These are phyloP conservation scores for Miscanthus sacchariflorus DNA, from an alignment of 202 grass and related monocot genomes.

Conservation along the genomic window DNA sequence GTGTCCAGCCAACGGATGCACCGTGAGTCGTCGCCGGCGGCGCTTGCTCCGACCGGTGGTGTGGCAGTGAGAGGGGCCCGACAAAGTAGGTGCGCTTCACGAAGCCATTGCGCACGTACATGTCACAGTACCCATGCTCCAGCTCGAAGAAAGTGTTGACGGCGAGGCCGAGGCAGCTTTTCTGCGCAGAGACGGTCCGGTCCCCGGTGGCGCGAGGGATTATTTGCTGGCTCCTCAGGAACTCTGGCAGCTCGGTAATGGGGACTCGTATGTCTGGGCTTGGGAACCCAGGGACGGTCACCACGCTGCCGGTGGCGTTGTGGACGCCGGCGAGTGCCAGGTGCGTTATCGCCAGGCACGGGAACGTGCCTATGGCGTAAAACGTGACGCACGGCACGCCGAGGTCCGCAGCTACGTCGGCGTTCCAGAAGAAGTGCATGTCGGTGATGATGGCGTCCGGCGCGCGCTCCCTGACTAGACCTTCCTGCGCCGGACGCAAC, in stretches of 20 bases:
- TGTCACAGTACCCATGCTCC: conserved; percentile 56
- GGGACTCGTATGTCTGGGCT: no score
- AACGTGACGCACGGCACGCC: conserved; percentile 21
- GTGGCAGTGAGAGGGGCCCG: conserved; percentile 1
- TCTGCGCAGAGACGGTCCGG: neutral
- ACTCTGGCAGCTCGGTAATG: no score
- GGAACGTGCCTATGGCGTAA: conserved; percentile 18
- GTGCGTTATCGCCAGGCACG: neutral
- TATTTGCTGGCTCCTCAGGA: no score
- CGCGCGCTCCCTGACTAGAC: conserved; percentile 15
- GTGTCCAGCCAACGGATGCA: conserved; percentile 26
- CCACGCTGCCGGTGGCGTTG: no score
- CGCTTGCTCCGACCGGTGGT: no score
- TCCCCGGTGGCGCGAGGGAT: no score
- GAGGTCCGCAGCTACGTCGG: neutral
- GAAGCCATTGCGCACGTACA: neutral
- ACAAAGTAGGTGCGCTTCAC: conserved; percentile 31
- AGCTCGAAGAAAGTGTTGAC: conserved; percentile 59
- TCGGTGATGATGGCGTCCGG: conserved; percentile 67
- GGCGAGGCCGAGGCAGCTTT: neutral
- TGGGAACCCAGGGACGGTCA: no score
- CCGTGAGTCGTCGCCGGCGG: no score
- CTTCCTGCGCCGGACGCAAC: conserved; percentile 46
- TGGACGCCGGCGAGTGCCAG: no score
- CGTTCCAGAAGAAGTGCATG: conserved; percentile 42